phyloP scores from a whole-genome alignment of 345 rosid species.

The Corymbia maculata region DNA sequence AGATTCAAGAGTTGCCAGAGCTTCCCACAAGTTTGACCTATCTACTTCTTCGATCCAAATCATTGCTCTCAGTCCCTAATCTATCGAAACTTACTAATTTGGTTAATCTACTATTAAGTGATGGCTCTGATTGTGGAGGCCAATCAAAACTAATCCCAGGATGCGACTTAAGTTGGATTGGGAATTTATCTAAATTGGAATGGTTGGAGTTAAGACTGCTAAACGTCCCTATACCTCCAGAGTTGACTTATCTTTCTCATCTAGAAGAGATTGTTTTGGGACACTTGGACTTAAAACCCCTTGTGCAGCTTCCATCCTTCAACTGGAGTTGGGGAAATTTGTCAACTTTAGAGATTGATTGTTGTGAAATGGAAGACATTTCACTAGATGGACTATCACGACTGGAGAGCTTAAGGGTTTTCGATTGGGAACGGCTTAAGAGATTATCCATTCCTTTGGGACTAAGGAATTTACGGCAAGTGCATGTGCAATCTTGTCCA shows the following conservation, averaged over 20 bases:
- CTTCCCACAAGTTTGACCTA: neutral
- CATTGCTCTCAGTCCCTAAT: neutral
- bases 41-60: rapidly evolving
- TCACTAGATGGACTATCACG: rapidly evolving
- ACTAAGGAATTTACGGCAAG: neutral
- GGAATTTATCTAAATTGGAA: neutral
- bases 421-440: neutral
- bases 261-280: neutral
- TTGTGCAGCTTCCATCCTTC: neutral
- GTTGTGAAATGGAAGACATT: neutral
- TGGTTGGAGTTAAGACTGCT: rapidly evolving
- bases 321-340: neutral
- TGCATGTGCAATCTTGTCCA: neutral
- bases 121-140: rapidly evolving
- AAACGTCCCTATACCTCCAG: neutral
- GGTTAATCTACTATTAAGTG: neutral
- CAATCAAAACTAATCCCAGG: no score
- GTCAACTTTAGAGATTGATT: neutral
- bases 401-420: no score
- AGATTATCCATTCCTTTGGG: neutral
- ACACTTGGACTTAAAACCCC: neutral
- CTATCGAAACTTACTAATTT: neutral
- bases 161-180: neutral
- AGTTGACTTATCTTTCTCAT: neutral
- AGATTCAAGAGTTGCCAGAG: neutral